These are phyloP conservation scores for Lachnellula subtilissima DNA, from an alignment of 2,329 filamentous ascomycete genomes.

Conservation along the genomic window DNA sequence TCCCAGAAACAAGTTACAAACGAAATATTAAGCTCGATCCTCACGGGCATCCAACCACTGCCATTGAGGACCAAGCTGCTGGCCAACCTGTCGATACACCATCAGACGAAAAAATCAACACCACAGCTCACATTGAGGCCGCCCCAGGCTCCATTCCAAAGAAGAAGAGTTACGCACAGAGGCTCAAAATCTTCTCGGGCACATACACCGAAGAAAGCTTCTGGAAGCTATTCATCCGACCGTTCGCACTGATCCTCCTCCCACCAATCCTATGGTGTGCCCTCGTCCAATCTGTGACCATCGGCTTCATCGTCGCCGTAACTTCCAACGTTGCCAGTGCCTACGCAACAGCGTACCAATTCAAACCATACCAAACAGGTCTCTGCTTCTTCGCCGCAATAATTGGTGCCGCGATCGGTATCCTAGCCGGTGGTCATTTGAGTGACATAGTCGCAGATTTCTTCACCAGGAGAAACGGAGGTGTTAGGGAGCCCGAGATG, in stretches of 20 bases:
- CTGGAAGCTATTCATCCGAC: conserved; percentile 37
- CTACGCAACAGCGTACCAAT: conserved; percentile 39
- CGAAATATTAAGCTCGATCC: conserved; percentile 5
- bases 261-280: conserved; percentile 24
- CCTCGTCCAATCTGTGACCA: conserved; percentile 35
- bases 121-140: neutral
- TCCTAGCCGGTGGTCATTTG: conserved; percentile 13
- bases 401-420: conserved; percentile 15
- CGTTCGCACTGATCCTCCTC: conserved; percentile 36
- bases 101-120: neutral
- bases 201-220: conserved; percentile 29
- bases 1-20: conserved; percentile 51
- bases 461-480: conserved; percentile 48
- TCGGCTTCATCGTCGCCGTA: conserved; percentile 44
- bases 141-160: conserved; percentile 4
- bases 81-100: neutral
- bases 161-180: conserved; percentile 13
- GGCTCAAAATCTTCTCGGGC: conserved; percentile 13
- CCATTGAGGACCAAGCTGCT: neutral
- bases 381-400: conserved; percentile 19
- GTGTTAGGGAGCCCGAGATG: conserved; percentile 56
- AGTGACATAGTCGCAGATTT: conserved; percentile 28
- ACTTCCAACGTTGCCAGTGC: conserved; percentile 47
- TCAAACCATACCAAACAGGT: conserved; percentile 35
- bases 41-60: conserved; percentile 25